Evolutionary conservation across 1,139 yeast species (phyloP).

Genomic region (Geotrichum candidum): DNA sequence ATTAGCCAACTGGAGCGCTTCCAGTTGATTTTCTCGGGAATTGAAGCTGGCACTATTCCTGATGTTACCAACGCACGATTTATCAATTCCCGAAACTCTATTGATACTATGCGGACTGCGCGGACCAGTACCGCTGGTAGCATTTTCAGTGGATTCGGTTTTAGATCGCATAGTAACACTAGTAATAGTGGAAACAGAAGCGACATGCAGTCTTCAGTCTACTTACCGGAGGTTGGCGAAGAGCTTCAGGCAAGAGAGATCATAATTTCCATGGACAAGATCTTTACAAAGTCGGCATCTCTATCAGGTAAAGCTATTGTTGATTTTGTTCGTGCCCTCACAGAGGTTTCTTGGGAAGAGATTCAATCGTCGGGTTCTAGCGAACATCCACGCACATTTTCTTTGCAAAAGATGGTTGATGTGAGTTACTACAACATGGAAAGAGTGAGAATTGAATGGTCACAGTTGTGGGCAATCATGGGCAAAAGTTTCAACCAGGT

Average conservation of each 20-base stretch:
- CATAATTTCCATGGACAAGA: constrained; percentile 78
- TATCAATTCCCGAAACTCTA: constrained; percentile 42
- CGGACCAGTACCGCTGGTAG: constrained; percentile 12
- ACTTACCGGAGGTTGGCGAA: constrained; percentile 49
- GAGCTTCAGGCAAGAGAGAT: constrained; percentile 68
- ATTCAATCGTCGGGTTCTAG: constrained; percentile 83
- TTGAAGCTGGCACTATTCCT: constrained; percentile 78
- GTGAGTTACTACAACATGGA: constrained; percentile 97
- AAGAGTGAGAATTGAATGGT: constrained; percentile 94
- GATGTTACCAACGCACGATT: constrained; percentile 74
- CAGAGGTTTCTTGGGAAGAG: constrained; percentile 85
- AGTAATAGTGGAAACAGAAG: not conserved
- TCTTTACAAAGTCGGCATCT: constrained; percentile 76
- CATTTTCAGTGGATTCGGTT: constrained; percentile 8
- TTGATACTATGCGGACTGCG: constrained; percentile 38
- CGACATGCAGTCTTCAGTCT: constrained; percentile 22
- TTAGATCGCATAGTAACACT: constrained; percentile 39
- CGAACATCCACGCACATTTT: constrained; percentile 80
- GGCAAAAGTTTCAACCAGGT: constrained; percentile 83
- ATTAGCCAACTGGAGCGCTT: constrained; percentile 88
- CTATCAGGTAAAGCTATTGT: constrained; percentile 80
- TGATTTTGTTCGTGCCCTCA: constrained; percentile 78
- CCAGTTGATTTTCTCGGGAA: constrained; percentile 83
- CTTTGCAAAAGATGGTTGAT: constrained; percentile 91
- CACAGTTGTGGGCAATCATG: constrained; percentile 90